A percentile compares a stretch with the other conserved stretches of the same genome.
Conservation (phyloP, 352 stramenopile species). For the Globisporangium emineosum region DNA sequence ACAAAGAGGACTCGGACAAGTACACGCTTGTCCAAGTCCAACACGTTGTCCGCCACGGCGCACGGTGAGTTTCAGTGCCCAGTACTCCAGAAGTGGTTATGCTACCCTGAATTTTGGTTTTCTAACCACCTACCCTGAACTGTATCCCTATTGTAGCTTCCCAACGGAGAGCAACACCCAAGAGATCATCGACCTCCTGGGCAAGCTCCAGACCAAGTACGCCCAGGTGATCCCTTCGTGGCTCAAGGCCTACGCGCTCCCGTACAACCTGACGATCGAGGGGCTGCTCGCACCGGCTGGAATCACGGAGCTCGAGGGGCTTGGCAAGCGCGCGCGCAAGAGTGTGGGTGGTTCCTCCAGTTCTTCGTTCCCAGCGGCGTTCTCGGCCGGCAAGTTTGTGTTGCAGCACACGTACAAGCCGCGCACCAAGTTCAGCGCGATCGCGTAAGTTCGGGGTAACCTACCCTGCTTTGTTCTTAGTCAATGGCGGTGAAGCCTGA, state of each 20-base stretch:
- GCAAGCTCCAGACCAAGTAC: constrained; percentile 43
- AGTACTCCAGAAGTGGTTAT: too few relatives aligned
- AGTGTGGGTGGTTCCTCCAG: too few relatives aligned
- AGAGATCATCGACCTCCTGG: constrained; percentile 43
- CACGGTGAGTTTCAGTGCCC: too few relatives aligned
- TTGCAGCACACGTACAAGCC: constrained; percentile 59
- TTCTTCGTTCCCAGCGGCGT: constrained; percentile 24
- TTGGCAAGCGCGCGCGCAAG: constrained; percentile 35
- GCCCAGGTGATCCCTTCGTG: constrained; percentile 44
- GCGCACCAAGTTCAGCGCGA: constrained; percentile 53
- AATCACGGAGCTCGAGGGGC: constrained; percentile 30
- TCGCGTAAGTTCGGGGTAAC: too few relatives aligned
- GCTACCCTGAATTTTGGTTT: too few relatives aligned
- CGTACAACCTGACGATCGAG: constrained; percentile 51
- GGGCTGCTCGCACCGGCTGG: constrained; percentile 40
- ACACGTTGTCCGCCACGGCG: constrained; percentile 54
- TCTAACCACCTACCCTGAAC: too few relatives aligned
- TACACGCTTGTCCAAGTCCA: constrained; percentile 45
- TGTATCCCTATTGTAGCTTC: too few relatives aligned
- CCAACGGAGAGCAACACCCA: constrained; percentile 44
- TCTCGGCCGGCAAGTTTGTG: constrained; percentile 32
- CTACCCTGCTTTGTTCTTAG: too few relatives aligned
- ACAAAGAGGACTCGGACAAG: background rate
- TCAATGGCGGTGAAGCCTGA: too few relatives aligned
- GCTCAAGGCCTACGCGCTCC: constrained; percentile 52